Conservation (phyloP, 768 basidiomycete genomes). For the Boletus insuetus region DNA sequence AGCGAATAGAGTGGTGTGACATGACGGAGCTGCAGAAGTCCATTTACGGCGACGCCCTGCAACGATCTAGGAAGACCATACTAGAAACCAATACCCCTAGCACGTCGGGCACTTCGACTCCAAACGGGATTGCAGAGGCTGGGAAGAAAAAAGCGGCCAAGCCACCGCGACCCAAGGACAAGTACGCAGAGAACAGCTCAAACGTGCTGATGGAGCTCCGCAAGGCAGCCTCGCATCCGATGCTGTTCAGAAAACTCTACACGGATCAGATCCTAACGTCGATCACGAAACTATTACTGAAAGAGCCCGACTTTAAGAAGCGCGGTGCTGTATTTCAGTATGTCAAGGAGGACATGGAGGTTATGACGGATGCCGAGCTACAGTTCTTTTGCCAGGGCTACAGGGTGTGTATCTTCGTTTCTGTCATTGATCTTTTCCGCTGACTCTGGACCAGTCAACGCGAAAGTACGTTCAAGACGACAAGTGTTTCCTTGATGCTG, state of each 20-base stretch:
- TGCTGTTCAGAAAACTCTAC: constrained; percentile 88
- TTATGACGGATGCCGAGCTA: constrained; percentile 97
- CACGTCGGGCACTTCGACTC: constrained; percentile 33
- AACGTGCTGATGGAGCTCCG: constrained; percentile 98
- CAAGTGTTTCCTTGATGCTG: constrained; percentile 78
- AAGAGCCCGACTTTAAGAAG: constrained; percentile 90
- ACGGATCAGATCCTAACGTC: constrained; percentile 70
- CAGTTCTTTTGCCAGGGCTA: constrained; percentile 83
- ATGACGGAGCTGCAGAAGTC: constrained; percentile 81
- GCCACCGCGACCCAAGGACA: constrained; percentile 53
- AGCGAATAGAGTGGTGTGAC: constrained; percentile 93
- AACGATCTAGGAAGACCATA: constrained; percentile 80
- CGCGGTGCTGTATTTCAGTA: constrained; percentile 75
- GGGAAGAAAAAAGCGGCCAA: constrained; percentile 32
- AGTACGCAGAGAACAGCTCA: constrained; percentile 78
- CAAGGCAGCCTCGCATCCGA: constrained; percentile 94
- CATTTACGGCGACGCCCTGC: constrained; percentile 83
- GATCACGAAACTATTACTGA: constrained; percentile 80
- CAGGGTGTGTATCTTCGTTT: constrained; percentile 50
- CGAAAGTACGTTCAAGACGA: constrained; percentile 73
- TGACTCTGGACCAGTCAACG: constrained; percentile 48
- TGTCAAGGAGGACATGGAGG: constrained; percentile 96
- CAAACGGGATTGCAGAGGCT: constrained; percentile 24
- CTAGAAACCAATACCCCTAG: constrained; percentile 41
- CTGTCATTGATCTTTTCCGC: background rate